A percentile compares a stretch with the other conserved stretches of the same genome.
phyloP scores from a whole-genome alignment of 352 stramenopile genomes.

The Globisporangium sylvaticum region DNA sequence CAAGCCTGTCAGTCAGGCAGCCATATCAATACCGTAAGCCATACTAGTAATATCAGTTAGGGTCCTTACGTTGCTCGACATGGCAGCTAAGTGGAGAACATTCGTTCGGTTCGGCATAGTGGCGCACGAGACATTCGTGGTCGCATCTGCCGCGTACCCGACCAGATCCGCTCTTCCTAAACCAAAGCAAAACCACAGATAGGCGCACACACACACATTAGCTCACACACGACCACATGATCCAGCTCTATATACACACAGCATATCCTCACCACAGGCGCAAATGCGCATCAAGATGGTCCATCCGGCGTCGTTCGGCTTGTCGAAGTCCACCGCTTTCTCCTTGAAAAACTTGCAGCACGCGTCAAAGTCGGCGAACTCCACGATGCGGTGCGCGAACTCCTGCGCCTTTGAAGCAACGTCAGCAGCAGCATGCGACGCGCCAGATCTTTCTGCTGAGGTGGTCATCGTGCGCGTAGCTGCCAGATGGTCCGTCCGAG shows the following conservation, averaged over 20 bases:
- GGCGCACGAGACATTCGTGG: conserved; percentile 45
- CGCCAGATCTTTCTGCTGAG: background rate
- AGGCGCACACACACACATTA: background rate
- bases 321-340: conserved; percentile 56
- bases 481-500: background rate
- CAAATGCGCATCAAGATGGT: conserved; percentile 82
- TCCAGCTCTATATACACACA: too few species aligned
- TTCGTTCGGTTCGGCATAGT: conserved; percentile 69
- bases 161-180: conserved; percentile 66
- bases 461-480: background rate
- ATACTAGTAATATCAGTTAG: background rate
- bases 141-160: conserved; percentile 48
- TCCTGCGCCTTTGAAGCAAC: conserved; percentile 38
- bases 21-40: background rate
- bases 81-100: conserved; percentile 72
- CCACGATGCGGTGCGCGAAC: conserved; percentile 73
- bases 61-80: conserved; percentile 57
- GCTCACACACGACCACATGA: background rate
- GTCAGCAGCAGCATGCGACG: background rate
- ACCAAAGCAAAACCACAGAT: conserved; percentile 1
- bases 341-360: conserved; percentile 64
- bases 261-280: conserved; percentile 42
- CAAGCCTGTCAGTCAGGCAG: background rate
- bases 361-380: conserved; percentile 57
- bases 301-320: conserved; percentile 54